Base-by-base conservation (phyloP, 2,329 filamentous ascomycete species). In the Colletotrichum tanaceti region DNA sequence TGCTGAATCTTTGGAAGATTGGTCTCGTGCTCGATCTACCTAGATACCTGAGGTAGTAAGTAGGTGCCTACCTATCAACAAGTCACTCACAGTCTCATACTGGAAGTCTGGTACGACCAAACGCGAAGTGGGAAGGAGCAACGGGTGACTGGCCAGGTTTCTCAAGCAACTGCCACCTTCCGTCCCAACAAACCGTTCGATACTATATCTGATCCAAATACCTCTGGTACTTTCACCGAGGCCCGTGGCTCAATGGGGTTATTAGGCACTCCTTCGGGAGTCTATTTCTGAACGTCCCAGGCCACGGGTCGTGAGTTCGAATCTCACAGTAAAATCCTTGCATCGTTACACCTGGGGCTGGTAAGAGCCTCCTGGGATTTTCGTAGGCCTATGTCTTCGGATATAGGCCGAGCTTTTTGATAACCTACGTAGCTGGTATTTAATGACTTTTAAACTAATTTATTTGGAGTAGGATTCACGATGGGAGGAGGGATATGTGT, bases 361-460 rank as follows among this genome's bases (percentile, higher is more conserved):
- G 49, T 53, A 53, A 53, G 50, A 38, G 32, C 10, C 50, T 39
- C 50, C 50, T 35, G 50, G 32, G 50, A 53, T 38, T 55, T 41
- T 41, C 38, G 20, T 41, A 55, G n/a, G 52, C 41, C n/a, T n/a
- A 38, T 14, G 5, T 39, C n/a, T 20, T 7, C 28, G 50, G 50
- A 24, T 49, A 49, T 16, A 14, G 32, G 28, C n/a, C 9, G 50
- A 22, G n/a, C 32, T 38, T 53, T 53, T 38, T n/a, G 6, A 28
- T 3, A 49, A 22, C 1, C 32, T n/a, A 16, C 16, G 28, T 35
- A 2, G 4, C 35, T 52, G 3, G 10, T n/a, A 35, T 3, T 11
- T 11, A 2, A 11, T 38, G 11, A n/a, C 22, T 46, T 4, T 46
- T 22, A 5, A 1, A 46, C 11, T 1, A 11, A 3, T 20, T 3